A percentile compares a stretch with the other conserved stretches of the same genome.
These are phyloP conservation scores for Colletotrichum sp. DNA, from an alignment of 2,329 filamentous ascomycete species.

Conservation along the genomic window DNA sequence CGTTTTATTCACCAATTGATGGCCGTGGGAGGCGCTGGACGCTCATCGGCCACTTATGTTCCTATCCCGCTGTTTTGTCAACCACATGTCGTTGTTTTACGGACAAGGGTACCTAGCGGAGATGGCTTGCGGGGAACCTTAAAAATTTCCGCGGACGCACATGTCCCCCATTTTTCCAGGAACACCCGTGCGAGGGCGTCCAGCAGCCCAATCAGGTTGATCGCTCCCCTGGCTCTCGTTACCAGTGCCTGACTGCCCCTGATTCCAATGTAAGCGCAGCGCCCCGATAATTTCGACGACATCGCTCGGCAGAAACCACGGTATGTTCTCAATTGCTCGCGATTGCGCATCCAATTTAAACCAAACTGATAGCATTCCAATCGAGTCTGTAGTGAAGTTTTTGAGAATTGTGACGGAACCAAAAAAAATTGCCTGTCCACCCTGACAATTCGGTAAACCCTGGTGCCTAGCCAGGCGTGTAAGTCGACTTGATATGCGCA, in stretches of 20 bases:
- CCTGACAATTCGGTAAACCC: not conserved
- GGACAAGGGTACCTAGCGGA: not conserved
- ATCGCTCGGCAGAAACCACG: not conserved
- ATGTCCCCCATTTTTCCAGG: not conserved
- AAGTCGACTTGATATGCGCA: not conserved
- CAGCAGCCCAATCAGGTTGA: not conserved
- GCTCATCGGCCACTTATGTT: not conserved
- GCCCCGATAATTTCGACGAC: not conserved
- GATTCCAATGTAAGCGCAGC: not conserved
- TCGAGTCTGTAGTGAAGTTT: not conserved
- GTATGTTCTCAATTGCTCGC: not conserved
- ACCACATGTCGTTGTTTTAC: not conserved
- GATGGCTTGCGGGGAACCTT: not conserved
- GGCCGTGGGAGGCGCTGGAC: accelerated
- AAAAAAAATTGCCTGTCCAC: not conserved
- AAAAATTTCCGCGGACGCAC: not conserved
- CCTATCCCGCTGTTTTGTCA: not conserved
- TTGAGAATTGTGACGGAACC: not conserved
- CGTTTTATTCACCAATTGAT: not conserved
- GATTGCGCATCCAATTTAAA: not conserved
- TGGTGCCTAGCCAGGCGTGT: not conserved
- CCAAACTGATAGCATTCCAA: not conserved
- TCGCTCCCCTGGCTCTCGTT: not conserved
- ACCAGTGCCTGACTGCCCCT: not conserved
- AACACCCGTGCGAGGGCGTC: not conserved